Evolutionary conservation across 768 basidiomycete species (phyloP), one percentile per base, ranked within the genome.

Genomic region (Trametes coccinea): DNA sequence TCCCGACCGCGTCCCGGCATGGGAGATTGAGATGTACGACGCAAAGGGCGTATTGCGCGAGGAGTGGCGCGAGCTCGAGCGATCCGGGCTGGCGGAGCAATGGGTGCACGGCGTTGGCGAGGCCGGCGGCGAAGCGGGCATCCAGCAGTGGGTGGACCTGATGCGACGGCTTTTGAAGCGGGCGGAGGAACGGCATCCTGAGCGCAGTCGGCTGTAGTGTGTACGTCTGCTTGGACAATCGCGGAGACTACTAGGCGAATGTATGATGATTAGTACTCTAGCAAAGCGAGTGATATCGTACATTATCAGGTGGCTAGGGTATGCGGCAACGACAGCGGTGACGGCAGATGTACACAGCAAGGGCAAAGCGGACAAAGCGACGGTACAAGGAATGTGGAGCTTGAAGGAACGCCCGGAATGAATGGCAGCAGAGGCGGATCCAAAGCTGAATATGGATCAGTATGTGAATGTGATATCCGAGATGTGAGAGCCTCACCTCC

Each of bases 71-170:
- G 79, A 77, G 14, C 64, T 91, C 49, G 86, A 86, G 70, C 74
- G 69, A 56, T 74, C 69, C 5, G 86, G 87, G 0, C 81, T 86
- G 58, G 86, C 84, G 2, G 79, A 79, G 39, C 74, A 76, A 16
- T 89, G 85, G 85, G 77, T 89, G 27, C 74, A 74, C 54, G 87
- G 81, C 2, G 83, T 91, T n/a, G 89, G 90, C 1, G 71, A 79
- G 60, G 85, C 79, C 3, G 82, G 89, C 16, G 88, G 88, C 2
- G 72, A 80, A 68, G 76, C 77, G 17, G 84, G 82, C 31, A 55
- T 69, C 4, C 71, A 82, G 34, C 87, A 90, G 63, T 92, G 90
- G 90, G 76, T 85, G 9, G 80, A 78, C 31, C 59, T 83, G 63
- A 77, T 79, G 73, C 67, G 70, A 56, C 68, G 64, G 59, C 60